These are phyloP conservation scores for Alternaria alternata DNA, from an alignment of 2,329 filamentous ascomycete species.

Conservation along the genomic window DNA sequence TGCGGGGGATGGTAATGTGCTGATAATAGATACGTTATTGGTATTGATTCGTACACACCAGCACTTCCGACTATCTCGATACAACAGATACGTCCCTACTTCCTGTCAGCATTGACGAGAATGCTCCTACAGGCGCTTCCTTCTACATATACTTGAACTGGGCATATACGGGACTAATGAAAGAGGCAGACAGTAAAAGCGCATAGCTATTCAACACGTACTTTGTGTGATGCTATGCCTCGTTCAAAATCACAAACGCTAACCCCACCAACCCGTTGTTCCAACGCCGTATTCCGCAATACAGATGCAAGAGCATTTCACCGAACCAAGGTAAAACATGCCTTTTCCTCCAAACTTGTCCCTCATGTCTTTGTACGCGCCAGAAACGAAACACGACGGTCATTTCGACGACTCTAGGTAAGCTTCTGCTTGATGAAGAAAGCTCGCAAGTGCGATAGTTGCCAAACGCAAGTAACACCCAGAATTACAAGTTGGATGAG, in stretches of 20 bases:
- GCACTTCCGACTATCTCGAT: neutral
- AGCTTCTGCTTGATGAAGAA: conserved; percentile 99
- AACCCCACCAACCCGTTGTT: conserved; percentile 15
- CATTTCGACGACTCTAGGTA: conserved; percentile 65
- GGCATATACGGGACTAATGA: neutral
- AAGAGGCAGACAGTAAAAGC: neutral
- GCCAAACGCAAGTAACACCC: conserved; percentile 91
- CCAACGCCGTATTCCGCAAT: conserved; percentile 34
- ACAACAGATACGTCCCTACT: neutral
- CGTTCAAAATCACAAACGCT: conserved; percentile 17
- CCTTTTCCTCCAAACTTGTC: conserved; percentile 15
- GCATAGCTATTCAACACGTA: neutral
- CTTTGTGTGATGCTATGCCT: conserved; percentile 6
- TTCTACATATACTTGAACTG: neutral
- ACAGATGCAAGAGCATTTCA: conserved; percentile 21
- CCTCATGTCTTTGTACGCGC: neutral
- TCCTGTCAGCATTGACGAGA: neutral
- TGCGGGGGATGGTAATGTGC: neutral
- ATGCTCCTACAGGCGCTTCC: neutral
- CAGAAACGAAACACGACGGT: neutral
- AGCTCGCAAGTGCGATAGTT: conserved; percentile 89
- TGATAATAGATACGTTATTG: neutral
- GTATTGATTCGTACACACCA: neutral
- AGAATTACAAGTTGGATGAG: conserved; percentile 87
- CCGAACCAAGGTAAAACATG: conserved; percentile 13